Percentiles rank a stretch among this genome's conserved stretches.
These are phyloP conservation scores for Annulohypoxylon moriforme DNA, from an alignment of 495 filamentous ascomycete species.

Conservation along the genomic window DNA sequence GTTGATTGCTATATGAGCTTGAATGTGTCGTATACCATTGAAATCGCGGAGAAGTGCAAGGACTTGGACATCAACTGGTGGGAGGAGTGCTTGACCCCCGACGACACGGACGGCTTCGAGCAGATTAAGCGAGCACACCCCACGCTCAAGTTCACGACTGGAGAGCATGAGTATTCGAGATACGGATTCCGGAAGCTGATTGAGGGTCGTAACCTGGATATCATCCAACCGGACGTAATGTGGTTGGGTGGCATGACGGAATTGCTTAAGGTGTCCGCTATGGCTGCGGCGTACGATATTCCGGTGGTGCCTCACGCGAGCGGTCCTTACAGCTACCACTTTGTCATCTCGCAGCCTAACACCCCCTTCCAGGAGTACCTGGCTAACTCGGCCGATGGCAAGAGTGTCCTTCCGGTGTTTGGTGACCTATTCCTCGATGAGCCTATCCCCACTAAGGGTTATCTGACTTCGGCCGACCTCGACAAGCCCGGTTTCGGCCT, in stretches of 20 bases:
- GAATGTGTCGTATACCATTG: slow-evolving; percentile 90
- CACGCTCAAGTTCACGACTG: slow-evolving; percentile 91
- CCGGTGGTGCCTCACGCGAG: slow-evolving; percentile 94
- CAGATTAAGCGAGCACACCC: slow-evolving; percentile 90
- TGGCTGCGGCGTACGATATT: slow-evolving; percentile 91
- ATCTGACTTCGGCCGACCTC: slow-evolving; percentile 77
- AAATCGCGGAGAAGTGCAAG: slow-evolving; percentile 81
- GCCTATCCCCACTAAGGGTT: slow-evolving; percentile 85
- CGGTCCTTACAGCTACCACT: slow-evolving; percentile 94
- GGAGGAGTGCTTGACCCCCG: slow-evolving; percentile 91
- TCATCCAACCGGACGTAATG: slow-evolving; percentile 96
- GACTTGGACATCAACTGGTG: slow-evolving; percentile 94
- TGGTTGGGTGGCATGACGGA: slow-evolving; percentile 95
- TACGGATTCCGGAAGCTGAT: slow-evolving; percentile 95
- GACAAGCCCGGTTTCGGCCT: slow-evolving; percentile 94
- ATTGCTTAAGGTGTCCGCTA: slow-evolving; percentile 85
- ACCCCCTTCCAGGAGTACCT: slow-evolving; percentile 95
- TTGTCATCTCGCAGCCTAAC: slow-evolving; percentile 89
- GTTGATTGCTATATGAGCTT: slow-evolving; percentile 98
- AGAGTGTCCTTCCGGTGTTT: slow-evolving; percentile 88
- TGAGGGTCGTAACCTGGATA: slow-evolving; percentile 90
- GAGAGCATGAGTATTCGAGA: slow-evolving; percentile 92
- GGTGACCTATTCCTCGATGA: slow-evolving; percentile 91
- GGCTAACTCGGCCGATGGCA: slow-evolving; percentile 89
- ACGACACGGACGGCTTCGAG: slow-evolving; percentile 89